Base-by-base conservation (phyloP, 2,329 filamentous ascomycete genomes). In the Hypomyces perniciosus region DNA sequence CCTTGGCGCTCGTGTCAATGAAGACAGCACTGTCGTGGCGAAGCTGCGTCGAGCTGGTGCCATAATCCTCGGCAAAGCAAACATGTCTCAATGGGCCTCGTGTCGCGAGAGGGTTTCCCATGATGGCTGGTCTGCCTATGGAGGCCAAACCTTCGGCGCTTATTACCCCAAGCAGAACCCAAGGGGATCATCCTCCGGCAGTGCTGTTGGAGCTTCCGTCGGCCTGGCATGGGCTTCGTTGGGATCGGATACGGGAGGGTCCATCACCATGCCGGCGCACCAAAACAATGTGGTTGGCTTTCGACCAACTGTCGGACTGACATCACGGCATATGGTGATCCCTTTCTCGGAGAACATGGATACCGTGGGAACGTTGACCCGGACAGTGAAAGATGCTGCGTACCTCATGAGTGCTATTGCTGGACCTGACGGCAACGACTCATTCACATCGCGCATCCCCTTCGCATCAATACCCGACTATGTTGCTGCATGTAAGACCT, bases 301-400 rank as follows among this genome's bases (percentile, higher is more conserved):
- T 61, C 85, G 84, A 65, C 82, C 84, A 0, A 84, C 83, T 0
- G 78, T 86, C 3, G 85, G 85, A 0, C 68, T 87, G 1, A 84
- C 79, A 1, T 83, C 80, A 5, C 72, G 81, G 27, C 66, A 77
- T 53, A 71, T 85, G 5, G 83, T 87, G 1, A 78, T 89, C 8
- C 85, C 86, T 1, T 80, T 88, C 5, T 79, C 75, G 3, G 65
- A 76, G 35, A 77, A 81, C 58, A 81, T 85, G 59, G 86, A 90
- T 59, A 83, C 79, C 0, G 72, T 88, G 0, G 85, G 85, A 0
- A 74, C 78, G 0, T 81, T 90, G 65, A 80, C 80, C 0, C 75
- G 79, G 27, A 86, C 79, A 0, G 79, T 90, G 2, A 75, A 75
- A 9, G 86, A 90, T 58, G 84, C 84, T 0, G 79, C 79, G 0